These are phyloP conservation scores for Lipomyces orientalis DNA, from an alignment of 805 yeast genomes.

Conservation along the genomic window DNA sequence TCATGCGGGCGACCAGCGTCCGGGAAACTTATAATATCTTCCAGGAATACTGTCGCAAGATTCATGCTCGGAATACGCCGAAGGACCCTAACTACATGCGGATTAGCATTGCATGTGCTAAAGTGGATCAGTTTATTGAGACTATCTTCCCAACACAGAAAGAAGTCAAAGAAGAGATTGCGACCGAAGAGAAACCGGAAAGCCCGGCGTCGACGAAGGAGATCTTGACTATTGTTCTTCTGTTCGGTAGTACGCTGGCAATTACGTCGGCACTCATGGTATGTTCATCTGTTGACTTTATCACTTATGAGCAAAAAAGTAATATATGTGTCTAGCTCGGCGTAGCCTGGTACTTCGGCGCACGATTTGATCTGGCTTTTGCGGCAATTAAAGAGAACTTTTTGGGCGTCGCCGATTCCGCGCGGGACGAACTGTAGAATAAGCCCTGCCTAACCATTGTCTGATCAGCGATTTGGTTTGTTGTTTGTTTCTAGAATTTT, in stretches of 20 bases:
- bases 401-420: background rate
- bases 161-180: background rate
- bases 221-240: constrained; percentile 32
- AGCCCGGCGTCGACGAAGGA: constrained; percentile 32
- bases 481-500: background rate
- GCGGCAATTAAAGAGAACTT: constrained; percentile 13
- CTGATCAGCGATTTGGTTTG: background rate
- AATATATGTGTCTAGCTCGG: constrained; percentile 23
- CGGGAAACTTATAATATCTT: constrained; percentile 79
- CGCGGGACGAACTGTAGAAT: background rate
- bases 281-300: background rate
- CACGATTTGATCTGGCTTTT: constrained; percentile 44
- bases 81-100: constrained; percentile 84
- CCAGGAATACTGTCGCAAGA: constrained; percentile 70
- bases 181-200: constrained; percentile 13
- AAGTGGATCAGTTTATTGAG: constrained; percentile 87
- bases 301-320: background rate
- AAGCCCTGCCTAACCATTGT: background rate
- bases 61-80: constrained; percentile 79
- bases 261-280: constrained; percentile 24
- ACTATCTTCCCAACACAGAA: constrained; percentile 37
- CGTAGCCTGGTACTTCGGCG: constrained; percentile 42
- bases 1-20: constrained; percentile 73
- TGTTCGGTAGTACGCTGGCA: constrained; percentile 31
- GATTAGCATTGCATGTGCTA: constrained; percentile 84